Conservation (phyloP, 2,329 filamentous ascomycete genomes). For the Pezizomycotina sp. region DNA sequence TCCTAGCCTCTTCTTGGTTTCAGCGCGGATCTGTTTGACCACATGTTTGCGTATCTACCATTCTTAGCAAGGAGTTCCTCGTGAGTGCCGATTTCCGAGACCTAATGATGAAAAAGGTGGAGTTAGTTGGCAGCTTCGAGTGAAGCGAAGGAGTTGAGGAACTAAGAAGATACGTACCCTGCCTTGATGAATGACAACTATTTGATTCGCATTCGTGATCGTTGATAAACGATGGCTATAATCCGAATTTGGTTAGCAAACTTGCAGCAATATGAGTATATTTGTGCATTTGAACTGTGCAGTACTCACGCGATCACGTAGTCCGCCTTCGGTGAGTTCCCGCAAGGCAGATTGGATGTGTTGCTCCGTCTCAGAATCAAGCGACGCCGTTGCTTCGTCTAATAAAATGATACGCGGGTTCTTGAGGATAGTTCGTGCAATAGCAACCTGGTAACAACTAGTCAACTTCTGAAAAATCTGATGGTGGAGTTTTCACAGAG, state of each 20-base stretch:
- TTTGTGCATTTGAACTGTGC: conserved; percentile 26
- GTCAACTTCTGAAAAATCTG: too few species aligned
- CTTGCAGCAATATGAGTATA: background rate
- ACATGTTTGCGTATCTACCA: conserved; percentile 69
- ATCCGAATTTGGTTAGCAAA: conserved; percentile 5
- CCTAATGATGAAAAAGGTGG: too few species aligned
- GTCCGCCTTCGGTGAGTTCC: conserved; percentile 65
- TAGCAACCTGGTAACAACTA: conserved; percentile 57
- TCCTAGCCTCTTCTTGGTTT: conserved; percentile 35
- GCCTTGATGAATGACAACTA: conserved; percentile 63
- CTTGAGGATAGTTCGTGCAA: conserved; percentile 83
- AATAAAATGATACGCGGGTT: conserved; percentile 81
- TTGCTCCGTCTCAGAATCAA: conserved; percentile 84
- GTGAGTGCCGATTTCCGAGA: conserved; percentile 65
- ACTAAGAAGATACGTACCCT: too few species aligned
- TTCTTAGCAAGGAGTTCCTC: conserved; percentile 52
- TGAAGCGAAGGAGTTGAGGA: too few species aligned
- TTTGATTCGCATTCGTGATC: conserved; percentile 72
- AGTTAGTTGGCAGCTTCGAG: too few species aligned
- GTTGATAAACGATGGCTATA: conserved; percentile 61
- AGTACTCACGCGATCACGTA: conserved; percentile 61
- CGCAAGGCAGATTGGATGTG: conserved; percentile 78
- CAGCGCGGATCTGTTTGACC: conserved; percentile 72
- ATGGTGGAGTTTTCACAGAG: too few species aligned
- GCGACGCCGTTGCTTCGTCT: conserved; percentile 79